Evolutionary conservation across 768 basidiomycete species (phyloP).

Genomic region (Boletus subparvulus): DNA sequence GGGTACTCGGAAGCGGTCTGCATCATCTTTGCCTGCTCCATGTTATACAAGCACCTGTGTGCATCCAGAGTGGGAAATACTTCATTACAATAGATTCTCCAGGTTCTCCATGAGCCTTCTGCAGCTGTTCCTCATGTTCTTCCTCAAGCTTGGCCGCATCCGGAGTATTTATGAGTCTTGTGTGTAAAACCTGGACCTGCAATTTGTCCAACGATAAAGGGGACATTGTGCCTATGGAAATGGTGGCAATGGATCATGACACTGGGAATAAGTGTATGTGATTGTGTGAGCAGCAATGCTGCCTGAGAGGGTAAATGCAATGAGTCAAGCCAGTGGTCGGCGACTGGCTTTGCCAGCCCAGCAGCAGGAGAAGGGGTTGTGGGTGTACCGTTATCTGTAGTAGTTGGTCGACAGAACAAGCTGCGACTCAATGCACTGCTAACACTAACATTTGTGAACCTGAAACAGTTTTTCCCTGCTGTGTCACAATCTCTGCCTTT

Average conservation of each 20-base stretch:
- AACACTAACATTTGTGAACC: constrained; percentile 64
- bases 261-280: constrained; percentile 84
- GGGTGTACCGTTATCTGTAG: constrained; percentile 50
- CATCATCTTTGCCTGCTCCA: constrained; percentile 77
- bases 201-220: constrained; percentile 85
- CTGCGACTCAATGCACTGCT: constrained; percentile 76
- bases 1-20: constrained; percentile 59
- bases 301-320: constrained; percentile 60
- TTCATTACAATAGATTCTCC: constrained; percentile 47
- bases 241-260: constrained; percentile 61
- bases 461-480: constrained; percentile 53
- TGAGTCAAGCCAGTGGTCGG: constrained; percentile 57
- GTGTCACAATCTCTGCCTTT: constrained; percentile 40
- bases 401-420: constrained; percentile 83
- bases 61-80: constrained; percentile 89
- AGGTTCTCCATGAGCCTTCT: constrained; percentile 46
- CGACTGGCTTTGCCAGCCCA: constrained; percentile 29
- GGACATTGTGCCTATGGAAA: constrained; percentile 50
- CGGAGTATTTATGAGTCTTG: constrained; percentile 81
- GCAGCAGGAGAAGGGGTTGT: constrained; percentile 54
- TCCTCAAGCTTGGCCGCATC: constrained; percentile 76
- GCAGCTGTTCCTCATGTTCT: constrained; percentile 77
- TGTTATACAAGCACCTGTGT: constrained; percentile 84
- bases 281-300: constrained; percentile 56
- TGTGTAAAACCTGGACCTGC: constrained; percentile 90